Base-by-base conservation (phyloP, 1,139 yeast genomes). In the Zygotorulaspora mrakii region DNA sequence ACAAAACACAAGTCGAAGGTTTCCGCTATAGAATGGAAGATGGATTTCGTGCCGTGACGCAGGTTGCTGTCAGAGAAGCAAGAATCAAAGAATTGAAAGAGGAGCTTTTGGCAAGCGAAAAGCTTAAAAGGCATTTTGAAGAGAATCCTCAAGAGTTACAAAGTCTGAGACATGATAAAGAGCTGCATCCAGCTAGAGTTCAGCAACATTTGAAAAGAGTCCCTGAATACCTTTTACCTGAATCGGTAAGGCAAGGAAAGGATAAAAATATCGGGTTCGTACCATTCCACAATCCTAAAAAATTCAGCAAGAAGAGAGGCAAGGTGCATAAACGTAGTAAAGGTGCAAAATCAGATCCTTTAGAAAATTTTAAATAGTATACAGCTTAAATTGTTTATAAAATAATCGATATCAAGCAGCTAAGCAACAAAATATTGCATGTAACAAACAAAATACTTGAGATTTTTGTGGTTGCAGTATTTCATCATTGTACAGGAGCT, bases 21-120 rank as follows among this genome's bases (percentile, higher is more conserved):
- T 94, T 94, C 74, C 77, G 98, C 55, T 94, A 94, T 64, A 82
- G 99, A 73, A 80, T 89, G 68, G 97, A 91, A 57, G 98, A 91
- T 67, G 96, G 96, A 1, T 91, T 91, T 67, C 77, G 97, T 66
- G 86, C 97, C 0, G 95, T 94, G 20, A 91, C 98, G 0, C 80
- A 78, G 46, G 81, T 85, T 5, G 85, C 96, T 1, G 77, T 94
- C 18, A 79, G 97, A 64, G 97, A 91, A 59, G 97, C 98, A 1
- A 77, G 98, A 57, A 77, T 89, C 41, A 84, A 80, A 60, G 99
- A 94, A 62, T 74, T 94, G 61, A 84, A 85, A 61, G 77, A 82
- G 55, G 98, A 94, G 64, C 72, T 94, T 61, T 70, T 94, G 47
- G 79, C 89, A 31, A 84, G 94, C 50, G 96, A 88, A 49, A 88